These are phyloP conservation scores for Nannizzia gypsea DNA, from an alignment of 2,329 filamentous ascomycete genomes.

Conservation along the genomic window DNA sequence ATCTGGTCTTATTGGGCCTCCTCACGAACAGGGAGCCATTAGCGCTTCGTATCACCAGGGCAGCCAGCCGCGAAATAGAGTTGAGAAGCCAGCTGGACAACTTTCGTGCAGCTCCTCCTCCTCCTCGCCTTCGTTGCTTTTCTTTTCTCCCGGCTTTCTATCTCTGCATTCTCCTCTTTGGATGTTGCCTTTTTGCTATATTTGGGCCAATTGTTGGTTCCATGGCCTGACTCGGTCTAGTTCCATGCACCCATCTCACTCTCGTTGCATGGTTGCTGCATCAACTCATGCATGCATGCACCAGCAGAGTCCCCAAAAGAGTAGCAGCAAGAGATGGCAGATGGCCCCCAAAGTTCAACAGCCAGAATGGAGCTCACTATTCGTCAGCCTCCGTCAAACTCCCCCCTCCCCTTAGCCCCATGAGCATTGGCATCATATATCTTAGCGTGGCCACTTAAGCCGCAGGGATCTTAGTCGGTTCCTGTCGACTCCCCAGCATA, in stretches of 20 bases:
- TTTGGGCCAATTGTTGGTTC: neutral
- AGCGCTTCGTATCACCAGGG: conserved; percentile 7
- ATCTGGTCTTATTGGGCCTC: neutral
- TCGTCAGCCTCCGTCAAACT: neutral
- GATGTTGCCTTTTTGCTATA: neutral
- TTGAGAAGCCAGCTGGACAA: neutral
- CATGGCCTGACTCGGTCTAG: neutral
- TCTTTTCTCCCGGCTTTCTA: neutral
- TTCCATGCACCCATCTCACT: neutral
- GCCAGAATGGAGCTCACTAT: neutral
- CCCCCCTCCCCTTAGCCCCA: no score
- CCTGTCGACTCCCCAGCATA: no score
- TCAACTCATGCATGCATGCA: neutral
- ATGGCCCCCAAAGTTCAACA: neutral
- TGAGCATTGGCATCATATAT: neutral
- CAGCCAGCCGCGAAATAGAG: conserved; percentile 5
- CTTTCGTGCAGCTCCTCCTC: neutral
- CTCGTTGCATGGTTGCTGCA: neutral
- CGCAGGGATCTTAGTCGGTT: neutral
- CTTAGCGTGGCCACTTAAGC: neutral
- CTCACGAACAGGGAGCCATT: conserved; percentile 2
- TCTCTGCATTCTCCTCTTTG: neutral
- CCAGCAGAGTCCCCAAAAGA: neutral
- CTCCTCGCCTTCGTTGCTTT: no score
- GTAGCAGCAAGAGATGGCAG: neutral